A percentile compares a stretch with the other conserved stretches of the same genome.
Evolutionary conservation across 2,329 filamentous ascomycete genomes (phyloP).

Genomic region (Fusarium sp.): DNA sequence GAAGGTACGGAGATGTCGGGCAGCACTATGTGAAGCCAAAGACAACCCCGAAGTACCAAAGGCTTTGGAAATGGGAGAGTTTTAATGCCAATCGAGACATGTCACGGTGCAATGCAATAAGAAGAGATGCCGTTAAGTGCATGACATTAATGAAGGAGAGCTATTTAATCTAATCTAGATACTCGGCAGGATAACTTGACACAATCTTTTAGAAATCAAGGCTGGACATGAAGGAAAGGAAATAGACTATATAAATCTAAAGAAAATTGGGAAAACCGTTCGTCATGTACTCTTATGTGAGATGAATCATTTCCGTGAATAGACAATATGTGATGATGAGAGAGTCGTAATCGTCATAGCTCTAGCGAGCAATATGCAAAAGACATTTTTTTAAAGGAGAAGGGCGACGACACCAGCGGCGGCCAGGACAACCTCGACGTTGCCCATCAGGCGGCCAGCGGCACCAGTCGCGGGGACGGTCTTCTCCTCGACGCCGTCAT

Average conservation of each 20-base stretch:
- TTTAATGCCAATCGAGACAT: background rate
- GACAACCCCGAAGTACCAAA: background rate
- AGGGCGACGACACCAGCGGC: background rate
- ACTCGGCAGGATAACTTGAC: background rate
- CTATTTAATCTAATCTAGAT: background rate
- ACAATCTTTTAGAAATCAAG: background rate
- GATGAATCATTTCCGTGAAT: background rate
- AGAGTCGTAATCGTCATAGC: background rate
- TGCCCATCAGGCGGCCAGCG: background rate
- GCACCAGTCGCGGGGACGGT: background rate
- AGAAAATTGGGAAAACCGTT: background rate
- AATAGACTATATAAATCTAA: constrained; percentile 4
- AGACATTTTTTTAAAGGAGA: constrained; percentile 1
- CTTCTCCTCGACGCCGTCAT: background rate
- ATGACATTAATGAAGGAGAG: background rate
- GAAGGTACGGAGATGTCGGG: background rate
- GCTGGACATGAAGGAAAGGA: background rate
- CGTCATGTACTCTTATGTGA: background rate
- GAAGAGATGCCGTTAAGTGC: background rate
- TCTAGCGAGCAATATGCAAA: background rate
- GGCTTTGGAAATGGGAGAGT: background rate
- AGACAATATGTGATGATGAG: background rate
- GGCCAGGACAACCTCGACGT: background rate
- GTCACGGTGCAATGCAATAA: background rate
- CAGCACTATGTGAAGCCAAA: background rate